A percentile compares a stretch with the other conserved stretches of the same genome.
Evolutionary conservation across 2,329 filamentous ascomycete genomes (phyloP).

Genomic region (Phialophora verrucosa): DNA sequence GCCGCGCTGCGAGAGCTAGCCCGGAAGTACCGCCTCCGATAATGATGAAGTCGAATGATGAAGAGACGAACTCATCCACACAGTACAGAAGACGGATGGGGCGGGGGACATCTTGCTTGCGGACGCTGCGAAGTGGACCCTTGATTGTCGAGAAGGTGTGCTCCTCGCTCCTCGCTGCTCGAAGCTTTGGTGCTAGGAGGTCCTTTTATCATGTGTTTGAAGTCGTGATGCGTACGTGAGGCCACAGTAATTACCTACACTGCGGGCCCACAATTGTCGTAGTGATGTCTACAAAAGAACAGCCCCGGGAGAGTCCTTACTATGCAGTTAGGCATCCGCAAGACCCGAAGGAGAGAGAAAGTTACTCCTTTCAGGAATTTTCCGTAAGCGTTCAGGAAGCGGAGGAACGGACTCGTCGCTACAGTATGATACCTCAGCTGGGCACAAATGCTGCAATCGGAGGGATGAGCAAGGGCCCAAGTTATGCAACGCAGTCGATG

Average conservation of each 20-base stretch:
- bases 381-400: too few relatives aligned
- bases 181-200: neutral
- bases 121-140: neutral
- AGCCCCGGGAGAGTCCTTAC: too few relatives aligned
- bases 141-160: too few relatives aligned
- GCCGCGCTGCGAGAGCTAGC: constrained; percentile 55
- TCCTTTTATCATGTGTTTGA: neutral
- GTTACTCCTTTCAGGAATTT: too few relatives aligned
- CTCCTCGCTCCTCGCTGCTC: too few relatives aligned
- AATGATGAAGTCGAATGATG: constrained; percentile 45
- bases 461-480: too few relatives aligned
- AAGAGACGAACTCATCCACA: constrained; percentile 38
- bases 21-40: constrained; percentile 63
- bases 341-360: too few relatives aligned
- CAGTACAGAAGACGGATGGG: constrained; percentile 41
- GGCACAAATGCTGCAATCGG: too few relatives aligned
- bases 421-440: too few relatives aligned
- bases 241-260: neutral
- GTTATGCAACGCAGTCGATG: too few relatives aligned
- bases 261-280: neutral
- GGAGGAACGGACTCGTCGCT: too few relatives aligned
- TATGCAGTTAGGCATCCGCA: too few relatives aligned
- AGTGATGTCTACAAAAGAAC: neutral
- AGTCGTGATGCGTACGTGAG: neutral
- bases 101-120: constrained; percentile 1